Conservation (phyloP, 148 eudicot species). For the Dysphania ambrosioides region DNA sequence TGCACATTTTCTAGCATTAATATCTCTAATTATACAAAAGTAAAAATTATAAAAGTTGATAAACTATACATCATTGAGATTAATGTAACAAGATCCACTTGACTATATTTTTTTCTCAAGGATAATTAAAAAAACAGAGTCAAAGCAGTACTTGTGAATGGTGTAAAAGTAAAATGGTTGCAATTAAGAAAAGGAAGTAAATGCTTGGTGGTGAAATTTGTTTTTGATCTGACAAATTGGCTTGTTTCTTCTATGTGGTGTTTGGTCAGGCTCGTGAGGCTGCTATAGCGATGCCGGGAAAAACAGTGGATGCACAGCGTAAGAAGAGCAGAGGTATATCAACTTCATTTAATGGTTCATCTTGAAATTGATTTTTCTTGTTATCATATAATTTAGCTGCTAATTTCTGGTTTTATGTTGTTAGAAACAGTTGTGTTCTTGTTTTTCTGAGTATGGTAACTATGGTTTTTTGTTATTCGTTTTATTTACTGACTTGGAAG, state of each 20-base stretch:
- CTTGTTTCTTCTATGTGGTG: neutral
- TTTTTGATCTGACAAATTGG: neutral
- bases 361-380: neutral
- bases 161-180: too few species aligned
- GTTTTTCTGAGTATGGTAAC: too few species aligned
- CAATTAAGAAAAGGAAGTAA: too few species aligned
- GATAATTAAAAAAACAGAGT: too few species aligned
- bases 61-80: too few species aligned
- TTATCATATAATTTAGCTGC: neutral
- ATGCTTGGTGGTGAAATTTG: neutral
- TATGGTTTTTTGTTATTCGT: too few species aligned
- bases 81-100: too few species aligned
- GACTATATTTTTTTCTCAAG: too few species aligned
- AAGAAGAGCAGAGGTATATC: conserved; percentile 79
- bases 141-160: too few species aligned
- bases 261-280: conserved; percentile 75
- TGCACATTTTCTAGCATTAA: too few species aligned
- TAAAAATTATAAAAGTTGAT: too few species aligned
- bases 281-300: conserved; percentile 64
- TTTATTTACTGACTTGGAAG: neutral
- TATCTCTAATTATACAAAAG: too few species aligned
- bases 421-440: conserved; percentile 10
- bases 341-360: neutral
- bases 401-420: neutral
- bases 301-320: conserved; percentile 86